phyloP scores from a whole-genome alignment of 768 basidiomycete genomes.

The Agaricus bisporus region DNA sequence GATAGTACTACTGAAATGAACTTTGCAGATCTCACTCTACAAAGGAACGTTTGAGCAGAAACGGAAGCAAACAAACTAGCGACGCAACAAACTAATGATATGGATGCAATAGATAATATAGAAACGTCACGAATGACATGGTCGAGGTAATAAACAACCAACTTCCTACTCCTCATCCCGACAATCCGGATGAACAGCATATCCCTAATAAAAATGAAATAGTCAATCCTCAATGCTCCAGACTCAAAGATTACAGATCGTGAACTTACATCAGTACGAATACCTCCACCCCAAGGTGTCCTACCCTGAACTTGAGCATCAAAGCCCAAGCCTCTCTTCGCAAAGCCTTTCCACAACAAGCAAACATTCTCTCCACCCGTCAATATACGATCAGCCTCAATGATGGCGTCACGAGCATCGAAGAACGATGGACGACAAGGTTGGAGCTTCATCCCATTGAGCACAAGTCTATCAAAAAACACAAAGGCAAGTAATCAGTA shows the following conservation, averaged over 20 bases:
- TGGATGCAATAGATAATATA: too few relatives aligned
- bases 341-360: conserved; percentile 80
- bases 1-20: too few relatives aligned
- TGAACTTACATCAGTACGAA: conserved; percentile 51
- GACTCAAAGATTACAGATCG: conserved; percentile 3
- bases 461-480: conserved; percentile 49
- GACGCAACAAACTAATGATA: too few relatives aligned
- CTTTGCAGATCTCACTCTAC: too few relatives aligned
- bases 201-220: conserved; percentile 13
- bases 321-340: conserved; percentile 71
- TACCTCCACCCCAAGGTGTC: conserved; percentile 93
- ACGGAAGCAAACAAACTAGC: too few relatives aligned
- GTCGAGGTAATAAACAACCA: too few relatives aligned
- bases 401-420: conserved; percentile 83
- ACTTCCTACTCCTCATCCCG: too few relatives aligned
- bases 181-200: too few relatives aligned
- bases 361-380: conserved; percentile 95
- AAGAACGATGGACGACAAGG: conserved; percentile 89
- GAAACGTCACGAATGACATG: too few relatives aligned
- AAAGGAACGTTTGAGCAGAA: too few relatives aligned
- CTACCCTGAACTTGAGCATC: conserved; percentile 69
- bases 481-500: not conserved
- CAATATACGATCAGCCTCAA: conserved; percentile 83
- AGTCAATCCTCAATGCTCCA: conserved; percentile 18
- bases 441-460: conserved; percentile 94